These are phyloP conservation scores for Lumnitzera littorea DNA, from an alignment of 345 rosid species.

Conservation along the genomic window DNA sequence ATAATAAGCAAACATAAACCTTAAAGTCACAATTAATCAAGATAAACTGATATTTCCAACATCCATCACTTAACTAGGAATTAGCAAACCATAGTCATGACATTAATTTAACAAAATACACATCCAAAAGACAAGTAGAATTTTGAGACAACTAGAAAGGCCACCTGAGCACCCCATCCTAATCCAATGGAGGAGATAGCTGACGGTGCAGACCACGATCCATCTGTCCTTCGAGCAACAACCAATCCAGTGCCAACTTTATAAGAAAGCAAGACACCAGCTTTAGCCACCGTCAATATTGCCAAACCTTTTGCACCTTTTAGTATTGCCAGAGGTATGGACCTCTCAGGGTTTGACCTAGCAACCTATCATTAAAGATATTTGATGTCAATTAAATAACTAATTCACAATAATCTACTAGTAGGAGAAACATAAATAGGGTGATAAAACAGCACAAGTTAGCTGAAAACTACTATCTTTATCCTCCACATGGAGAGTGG, in stretches of 20 bases:
- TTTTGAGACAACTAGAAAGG: neutral
- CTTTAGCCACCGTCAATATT: slow-evolving; percentile 87
- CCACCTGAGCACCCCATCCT: slow-evolving; percentile 99
- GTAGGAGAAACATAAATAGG: no score
- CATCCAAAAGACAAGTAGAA: neutral
- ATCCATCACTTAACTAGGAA: no score
- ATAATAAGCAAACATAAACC: no score
- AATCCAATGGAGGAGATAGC: slow-evolving; percentile 73
- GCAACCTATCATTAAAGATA: slow-evolving; percentile 46
- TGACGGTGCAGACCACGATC: slow-evolving; percentile 99
- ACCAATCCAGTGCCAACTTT: slow-evolving; percentile 89
- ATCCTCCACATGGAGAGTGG: no score
- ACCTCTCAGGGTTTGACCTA: slow-evolving; percentile 71
- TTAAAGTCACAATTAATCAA: no score
- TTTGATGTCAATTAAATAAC: neutral
- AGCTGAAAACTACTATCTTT: no score
- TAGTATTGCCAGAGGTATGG: slow-evolving; percentile 74
- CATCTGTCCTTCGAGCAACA: slow-evolving; percentile 68
- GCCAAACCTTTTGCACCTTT: slow-evolving; percentile 83
- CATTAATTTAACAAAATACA: no score
- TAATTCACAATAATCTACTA: neutral
- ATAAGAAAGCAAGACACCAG: slow-evolving; percentile 70
- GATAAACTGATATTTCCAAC: no score
- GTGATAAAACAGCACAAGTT: no score
- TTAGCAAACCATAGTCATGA: no score